Evolutionary conservation across 106 monocot species (phyloP), one percentile per base, ranked within the genome.

Genomic region (Dactylorhiza incarnata): DNA sequence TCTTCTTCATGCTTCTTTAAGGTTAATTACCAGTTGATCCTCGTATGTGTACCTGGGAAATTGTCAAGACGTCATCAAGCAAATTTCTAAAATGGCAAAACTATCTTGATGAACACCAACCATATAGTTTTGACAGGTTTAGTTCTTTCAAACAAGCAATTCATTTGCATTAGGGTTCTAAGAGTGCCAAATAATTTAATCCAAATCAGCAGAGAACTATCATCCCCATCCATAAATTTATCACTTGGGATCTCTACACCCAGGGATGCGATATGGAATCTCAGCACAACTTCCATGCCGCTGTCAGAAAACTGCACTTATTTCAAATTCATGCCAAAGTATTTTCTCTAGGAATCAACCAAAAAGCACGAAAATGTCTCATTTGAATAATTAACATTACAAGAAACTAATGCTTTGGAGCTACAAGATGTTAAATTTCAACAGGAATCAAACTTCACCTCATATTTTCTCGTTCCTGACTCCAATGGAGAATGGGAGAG

Each of bases 101-200:
- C 17, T 16, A 37, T 45, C 45, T 68, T 15, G 45, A 47, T 69
- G 29, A 7, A 49, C 46, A 86, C 82, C 6, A 72, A 96, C 96
- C 96, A 96, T 87, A 93, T 93, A n/a, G 93, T 93, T 83, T 97
- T 93, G 26, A 84, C 85, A 72, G 89, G 81, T 83, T 93, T 97
- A 74, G 91, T 84, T 75, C 77, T 90, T 17, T 85, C 91, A 81
- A 86, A 97, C 9, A 97, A 76, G 58, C 37, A 53, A 80, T 68
- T 74, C 5, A 77, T 58, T 50, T 93, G 84, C 81, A 91, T 80
- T 63, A 93, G 74, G 51, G 91, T 91, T 62, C 76, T 55, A 20
- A 91, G 74, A 73, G 84, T 83, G 9, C 81, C 89, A 56, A 84
- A 76, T 17, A 75, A 70, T 77, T 88, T 89, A 73, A 84, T 84